Conservation (phyloP, 441 rosid genomes). For the Euphorbia schlechtendalii region DNA sequence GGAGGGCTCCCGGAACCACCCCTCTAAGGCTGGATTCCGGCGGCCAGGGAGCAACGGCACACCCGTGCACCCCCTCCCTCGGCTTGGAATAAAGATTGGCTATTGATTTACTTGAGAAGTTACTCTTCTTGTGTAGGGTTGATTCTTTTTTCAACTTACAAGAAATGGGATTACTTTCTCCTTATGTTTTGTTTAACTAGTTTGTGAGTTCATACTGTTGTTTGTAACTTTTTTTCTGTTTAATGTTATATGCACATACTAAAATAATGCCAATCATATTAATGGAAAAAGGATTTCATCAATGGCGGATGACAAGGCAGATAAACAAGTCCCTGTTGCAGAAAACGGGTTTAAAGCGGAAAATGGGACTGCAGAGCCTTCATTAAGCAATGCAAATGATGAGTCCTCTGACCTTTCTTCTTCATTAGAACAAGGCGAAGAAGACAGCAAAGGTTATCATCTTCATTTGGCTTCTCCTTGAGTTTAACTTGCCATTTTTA, state of each 20-base stretch:
- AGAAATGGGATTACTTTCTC: background rate
- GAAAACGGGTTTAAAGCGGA: conserved; percentile 38
- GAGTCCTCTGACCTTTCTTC: conserved; percentile 30
- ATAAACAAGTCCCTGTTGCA: conserved; percentile 28
- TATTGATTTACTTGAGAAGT: background rate
- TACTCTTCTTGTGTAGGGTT: background rate
- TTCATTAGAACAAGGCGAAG: conserved; percentile 35
- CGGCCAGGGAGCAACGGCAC: no score
- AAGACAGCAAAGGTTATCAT: conserved; percentile 48
- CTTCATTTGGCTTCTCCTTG: background rate
- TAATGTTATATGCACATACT: background rate
- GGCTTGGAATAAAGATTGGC: background rate
- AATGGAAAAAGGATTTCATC: conserved; percentile 14
- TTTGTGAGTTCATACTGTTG: background rate
- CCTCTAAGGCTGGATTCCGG: no score
- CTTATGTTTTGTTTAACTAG: background rate
- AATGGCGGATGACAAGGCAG: conserved; percentile 44
- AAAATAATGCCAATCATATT: background rate
- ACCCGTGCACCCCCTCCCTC: no score
- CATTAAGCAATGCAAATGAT: conserved; percentile 32
- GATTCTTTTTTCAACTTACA: no score
- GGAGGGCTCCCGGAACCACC: no score
- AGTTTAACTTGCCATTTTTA: background rate
- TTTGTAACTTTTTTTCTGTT: background rate
- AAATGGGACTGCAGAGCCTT: conserved; percentile 34